Conservation (phyloP, 2,329 filamentous ascomycete species). For the Blastomyces gilchristii region DNA sequence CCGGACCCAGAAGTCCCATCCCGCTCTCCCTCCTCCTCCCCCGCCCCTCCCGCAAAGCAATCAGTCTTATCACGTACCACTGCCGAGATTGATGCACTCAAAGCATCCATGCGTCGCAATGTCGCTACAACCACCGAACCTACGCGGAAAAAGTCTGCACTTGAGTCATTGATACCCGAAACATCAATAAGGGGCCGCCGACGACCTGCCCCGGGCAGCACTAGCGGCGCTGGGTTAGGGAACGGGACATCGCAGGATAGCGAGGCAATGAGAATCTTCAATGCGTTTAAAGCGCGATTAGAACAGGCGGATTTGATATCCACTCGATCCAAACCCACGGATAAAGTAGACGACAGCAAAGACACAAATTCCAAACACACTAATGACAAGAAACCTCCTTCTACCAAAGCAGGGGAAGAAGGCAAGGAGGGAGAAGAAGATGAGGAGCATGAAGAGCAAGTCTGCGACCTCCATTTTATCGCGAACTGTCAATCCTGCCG, state of each 20-base stretch:
- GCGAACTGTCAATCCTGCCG: constrained; percentile 87
- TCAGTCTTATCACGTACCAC: constrained; percentile 35
- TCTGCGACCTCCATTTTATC: constrained; percentile 94
- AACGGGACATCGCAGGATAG: constrained; percentile 46
- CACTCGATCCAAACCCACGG: background rate
- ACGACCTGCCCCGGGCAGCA: constrained; percentile 30
- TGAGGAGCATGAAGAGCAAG: constrained; percentile 51
- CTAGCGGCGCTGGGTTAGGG: constrained; percentile 36
- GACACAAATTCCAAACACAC: background rate
- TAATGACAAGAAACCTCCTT: background rate
- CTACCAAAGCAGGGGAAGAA: background rate
- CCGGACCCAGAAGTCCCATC: constrained; percentile 35
- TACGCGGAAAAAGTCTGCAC: constrained; percentile 35
- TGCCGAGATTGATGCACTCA: constrained; percentile 37
- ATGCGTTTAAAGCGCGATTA: constrained; percentile 69
- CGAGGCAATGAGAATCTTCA: constrained; percentile 59
- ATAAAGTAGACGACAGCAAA: background rate
- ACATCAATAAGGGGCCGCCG: constrained; percentile 39
- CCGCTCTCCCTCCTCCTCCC: constrained; percentile 24
- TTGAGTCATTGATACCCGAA: constrained; percentile 40
- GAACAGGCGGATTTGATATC: constrained; percentile 34
- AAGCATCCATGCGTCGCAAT: constrained; percentile 39
- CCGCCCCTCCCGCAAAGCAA: constrained; percentile 21
- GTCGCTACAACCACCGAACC: constrained; percentile 23
- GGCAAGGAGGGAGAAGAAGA: background rate